phyloP scores from a whole-genome alignment of 768 basidiomycete species.

The Russula brevipes region DNA sequence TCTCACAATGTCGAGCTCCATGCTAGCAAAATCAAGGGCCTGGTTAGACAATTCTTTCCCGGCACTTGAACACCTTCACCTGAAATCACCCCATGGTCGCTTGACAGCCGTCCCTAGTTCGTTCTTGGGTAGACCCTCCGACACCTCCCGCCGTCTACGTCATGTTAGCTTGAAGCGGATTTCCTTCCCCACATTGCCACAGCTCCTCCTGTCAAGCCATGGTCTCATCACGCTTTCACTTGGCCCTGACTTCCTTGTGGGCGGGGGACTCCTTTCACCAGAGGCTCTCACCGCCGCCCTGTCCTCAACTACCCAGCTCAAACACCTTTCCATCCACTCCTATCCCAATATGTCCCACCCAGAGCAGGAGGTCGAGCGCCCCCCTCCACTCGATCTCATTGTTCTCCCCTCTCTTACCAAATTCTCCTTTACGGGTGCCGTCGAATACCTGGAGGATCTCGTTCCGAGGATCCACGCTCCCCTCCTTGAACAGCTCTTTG shows the following conservation, averaged over 20 bases:
- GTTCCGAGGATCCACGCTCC: not conserved
- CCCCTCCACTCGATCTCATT: too few relatives aligned
- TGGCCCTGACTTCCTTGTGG: too few relatives aligned
- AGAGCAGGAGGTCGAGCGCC: too few relatives aligned
- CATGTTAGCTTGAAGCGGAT: not conserved
- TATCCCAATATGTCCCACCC: not conserved
- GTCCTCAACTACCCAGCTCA: not conserved
- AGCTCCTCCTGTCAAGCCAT: not conserved
- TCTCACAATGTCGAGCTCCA: not conserved
- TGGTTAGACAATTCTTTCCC: too few relatives aligned
- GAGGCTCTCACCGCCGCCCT: not conserved
- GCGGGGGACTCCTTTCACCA: not conserved
- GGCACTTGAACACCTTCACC: too few relatives aligned
- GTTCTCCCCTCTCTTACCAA: too few relatives aligned
- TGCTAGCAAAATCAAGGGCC: not conserved
- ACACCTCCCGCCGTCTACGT: not conserved
- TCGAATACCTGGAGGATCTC: not conserved
- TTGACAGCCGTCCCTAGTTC: too few relatives aligned
- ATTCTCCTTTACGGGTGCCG: not conserved
- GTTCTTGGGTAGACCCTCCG: not conserved
- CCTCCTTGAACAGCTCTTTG: not conserved
- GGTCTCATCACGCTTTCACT: not conserved
- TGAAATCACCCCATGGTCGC: too few relatives aligned
- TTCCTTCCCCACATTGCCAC: not conserved
- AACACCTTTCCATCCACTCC: not conserved